Conservation (phyloP, 805 yeast species). For the Ogataea nonfermentans region DNA sequence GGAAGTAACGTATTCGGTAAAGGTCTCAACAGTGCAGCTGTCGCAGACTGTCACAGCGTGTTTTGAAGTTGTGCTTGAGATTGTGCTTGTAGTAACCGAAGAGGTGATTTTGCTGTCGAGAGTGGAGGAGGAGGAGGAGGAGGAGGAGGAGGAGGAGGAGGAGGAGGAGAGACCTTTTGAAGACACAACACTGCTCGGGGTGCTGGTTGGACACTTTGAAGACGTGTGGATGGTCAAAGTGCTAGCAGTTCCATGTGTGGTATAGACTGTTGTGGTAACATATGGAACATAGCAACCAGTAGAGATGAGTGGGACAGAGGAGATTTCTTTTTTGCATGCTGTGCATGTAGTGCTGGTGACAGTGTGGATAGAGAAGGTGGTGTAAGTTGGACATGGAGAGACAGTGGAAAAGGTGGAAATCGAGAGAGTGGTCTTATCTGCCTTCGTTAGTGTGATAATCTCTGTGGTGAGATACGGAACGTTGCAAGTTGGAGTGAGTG, state of each 20-base stretch:
- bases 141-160: conserved; percentile 14
- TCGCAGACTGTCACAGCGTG: neutral
- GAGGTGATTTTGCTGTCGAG: conserved; percentile 10
- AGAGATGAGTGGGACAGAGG: neutral
- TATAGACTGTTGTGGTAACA: neutral
- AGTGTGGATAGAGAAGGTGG: conserved; percentile 7
- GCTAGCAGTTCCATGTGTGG: no score
- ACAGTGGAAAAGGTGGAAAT: conserved; percentile 9
- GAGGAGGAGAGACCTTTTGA: neutral
- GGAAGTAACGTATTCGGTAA: no score
- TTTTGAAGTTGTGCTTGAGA: no score
- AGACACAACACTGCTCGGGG: no score
- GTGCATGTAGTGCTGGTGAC: conserved; percentile 13
- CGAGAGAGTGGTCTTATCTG: neutral
- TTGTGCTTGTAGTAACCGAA: conserved; percentile 16
- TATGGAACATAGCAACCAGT: neutral
- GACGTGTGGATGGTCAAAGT: no score
- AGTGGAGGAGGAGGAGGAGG: conserved; percentile 9
- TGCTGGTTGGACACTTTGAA: no score
- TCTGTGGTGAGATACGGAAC: conserved; percentile 7
- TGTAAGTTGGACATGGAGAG: conserved; percentile 8
- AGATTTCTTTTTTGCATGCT: conserved; percentile 7
- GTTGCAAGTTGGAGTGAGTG: conserved; percentile 3
- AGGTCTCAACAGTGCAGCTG: no score
- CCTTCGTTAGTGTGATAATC: conserved; percentile 3